Conservation (phyloP, 257 asterid species). For the Phtheirospermum japonicum region DNA sequence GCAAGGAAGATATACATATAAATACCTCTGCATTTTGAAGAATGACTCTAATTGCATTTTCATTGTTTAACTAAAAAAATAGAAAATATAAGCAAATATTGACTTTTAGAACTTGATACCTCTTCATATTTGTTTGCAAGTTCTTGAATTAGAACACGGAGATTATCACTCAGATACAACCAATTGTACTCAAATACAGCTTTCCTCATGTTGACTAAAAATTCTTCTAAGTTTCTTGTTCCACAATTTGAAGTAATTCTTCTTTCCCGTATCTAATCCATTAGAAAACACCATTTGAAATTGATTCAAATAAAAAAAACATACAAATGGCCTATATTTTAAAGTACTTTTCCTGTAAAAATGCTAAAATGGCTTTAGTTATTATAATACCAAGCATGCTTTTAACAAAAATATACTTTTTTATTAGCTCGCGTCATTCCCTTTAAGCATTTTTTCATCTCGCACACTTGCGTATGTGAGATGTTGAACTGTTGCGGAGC, state of each 20-base stretch:
- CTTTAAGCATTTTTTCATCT: background rate
- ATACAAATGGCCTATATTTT: too few species aligned
- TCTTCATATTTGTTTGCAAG: too few species aligned
- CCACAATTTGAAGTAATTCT: background rate
- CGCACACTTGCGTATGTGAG: background rate
- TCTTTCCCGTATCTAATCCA: conserved; percentile 2
- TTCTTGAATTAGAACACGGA: too few species aligned
- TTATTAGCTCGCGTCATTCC: too few species aligned
- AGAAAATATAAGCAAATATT: background rate
- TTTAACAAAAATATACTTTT: background rate
- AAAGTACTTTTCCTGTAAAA: too few species aligned
- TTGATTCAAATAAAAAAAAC: too few species aligned
- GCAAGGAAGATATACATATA: too few species aligned
- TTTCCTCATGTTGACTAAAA: too few species aligned
- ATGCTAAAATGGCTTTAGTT: too few species aligned
- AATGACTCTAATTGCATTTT: too few species aligned
- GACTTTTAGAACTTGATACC: background rate
- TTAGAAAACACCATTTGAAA: background rate
- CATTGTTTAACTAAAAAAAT: background rate
- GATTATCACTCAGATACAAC: background rate
- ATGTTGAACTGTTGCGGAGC: conserved; percentile 15
- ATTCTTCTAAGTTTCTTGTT: background rate
- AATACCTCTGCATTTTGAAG: too few species aligned
- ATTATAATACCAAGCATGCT: background rate
- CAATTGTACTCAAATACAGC: background rate